Base-by-base conservation (phyloP, 352 stramenopile genomes). In the Phytopythium helicoides region DNA sequence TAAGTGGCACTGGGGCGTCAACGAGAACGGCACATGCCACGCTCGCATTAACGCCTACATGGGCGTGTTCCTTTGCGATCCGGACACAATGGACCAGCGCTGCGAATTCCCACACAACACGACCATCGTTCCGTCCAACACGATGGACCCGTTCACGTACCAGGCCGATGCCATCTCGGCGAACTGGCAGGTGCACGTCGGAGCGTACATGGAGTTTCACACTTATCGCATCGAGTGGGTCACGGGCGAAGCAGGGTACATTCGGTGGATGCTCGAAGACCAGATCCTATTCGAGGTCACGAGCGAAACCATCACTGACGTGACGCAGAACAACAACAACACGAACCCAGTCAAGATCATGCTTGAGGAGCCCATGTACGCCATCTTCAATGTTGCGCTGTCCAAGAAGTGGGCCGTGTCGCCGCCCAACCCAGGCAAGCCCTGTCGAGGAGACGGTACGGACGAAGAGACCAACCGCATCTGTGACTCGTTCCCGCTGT, bases 361-460 rank as follows among this genome's bases (percentile, higher is more conserved):
- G 66, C 76, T 94, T n/a, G 83, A 92, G 52, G 92, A 98, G 63
- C 92, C 89, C 1, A 88, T 81, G 34, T 97, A 97, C 60, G 56
- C 97, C 25, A 97, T 98, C 53, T 77, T 97, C 44, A 98, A 98
- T 59, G 93, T 89, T 9, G 92, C 91, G n/a, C 75, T 98, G 37
- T 96, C 87, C 2, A 94, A 75, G 15, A 95, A 87, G 2, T 78
- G 69, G 69, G 66, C 54, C 19, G 40, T 49, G 11, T 58, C 41
- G 6, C 59, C 59, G 2, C 59, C 59, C 8, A 66, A 66, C 21
- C 47, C 59, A 1, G 52, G 59, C 21, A 22, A 61, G 8, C 26
- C 58, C 15, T 73, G 63, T 14, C 54, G 66, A n/a, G 63, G 54
- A 0, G 42, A 76, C 25, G 70, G 70, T n/a, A 54, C 47, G 3